These are phyloP conservation scores for Pyrus bretschneideri DNA, from an alignment of 306 rosid genomes.

Conservation along the genomic window DNA sequence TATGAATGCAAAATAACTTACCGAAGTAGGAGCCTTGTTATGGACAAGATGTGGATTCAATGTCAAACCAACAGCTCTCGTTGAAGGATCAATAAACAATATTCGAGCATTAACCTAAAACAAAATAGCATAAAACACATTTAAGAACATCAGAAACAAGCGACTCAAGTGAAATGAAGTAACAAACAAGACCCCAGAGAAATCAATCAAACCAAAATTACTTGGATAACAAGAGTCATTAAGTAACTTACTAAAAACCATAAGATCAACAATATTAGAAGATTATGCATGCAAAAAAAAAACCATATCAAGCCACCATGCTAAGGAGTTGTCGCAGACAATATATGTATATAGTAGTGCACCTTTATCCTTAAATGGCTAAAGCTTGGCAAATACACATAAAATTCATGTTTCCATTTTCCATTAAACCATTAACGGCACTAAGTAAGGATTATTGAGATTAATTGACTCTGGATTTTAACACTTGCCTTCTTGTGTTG, in stretches of 20 bases:
- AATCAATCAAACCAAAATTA: neutral
- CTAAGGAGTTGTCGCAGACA: neutral
- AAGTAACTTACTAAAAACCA: neutral
- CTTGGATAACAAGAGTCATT: neutral
- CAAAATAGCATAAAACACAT: slow-evolving; percentile 13
- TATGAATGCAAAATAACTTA: slow-evolving; percentile 32
- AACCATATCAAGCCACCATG: neutral
- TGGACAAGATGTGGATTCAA: slow-evolving; percentile 81
- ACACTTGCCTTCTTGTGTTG: slow-evolving; percentile 67
- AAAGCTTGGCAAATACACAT: neutral
- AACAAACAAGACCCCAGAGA: neutral
- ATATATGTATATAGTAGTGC: neutral
- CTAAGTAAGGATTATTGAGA: slow-evolving; percentile 7
- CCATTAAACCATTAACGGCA: slow-evolving; percentile 7
- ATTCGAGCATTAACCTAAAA: slow-evolving; percentile 76
- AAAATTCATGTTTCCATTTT: neutral
- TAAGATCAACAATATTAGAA: neutral
- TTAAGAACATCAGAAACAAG: neutral
- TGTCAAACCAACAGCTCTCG: slow-evolving; percentile 93
- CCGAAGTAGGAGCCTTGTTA: slow-evolving; percentile 68
- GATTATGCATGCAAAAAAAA: neutral
- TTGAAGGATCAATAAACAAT: slow-evolving; percentile 82
- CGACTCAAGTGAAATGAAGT: neutral
- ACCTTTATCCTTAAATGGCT: neutral
- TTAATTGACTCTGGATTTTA: slow-evolving; percentile 3